These are phyloP conservation scores for Daldinia grandis DNA, from an alignment of 495 filamentous ascomycete species.

Conservation along the genomic window DNA sequence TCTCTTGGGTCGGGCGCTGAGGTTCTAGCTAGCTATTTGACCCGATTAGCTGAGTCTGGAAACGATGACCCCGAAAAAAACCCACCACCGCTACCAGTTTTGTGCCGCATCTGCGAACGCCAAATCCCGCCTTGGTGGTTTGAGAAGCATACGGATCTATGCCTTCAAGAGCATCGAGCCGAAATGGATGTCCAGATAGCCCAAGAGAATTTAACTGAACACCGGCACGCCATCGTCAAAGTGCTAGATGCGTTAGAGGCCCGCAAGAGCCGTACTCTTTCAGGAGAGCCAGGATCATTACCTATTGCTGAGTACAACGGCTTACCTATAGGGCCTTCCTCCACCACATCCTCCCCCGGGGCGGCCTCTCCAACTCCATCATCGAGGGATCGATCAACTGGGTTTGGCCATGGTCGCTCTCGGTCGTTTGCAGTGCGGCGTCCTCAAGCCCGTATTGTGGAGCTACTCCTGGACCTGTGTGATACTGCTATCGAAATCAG, in stretches of 20 bases:
- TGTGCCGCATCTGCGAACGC: slow-evolving; percentile 97
- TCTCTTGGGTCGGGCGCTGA: slow-evolving; percentile 94
- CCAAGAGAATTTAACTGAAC: slow-evolving; percentile 91
- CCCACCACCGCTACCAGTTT: slow-evolving; percentile 85
- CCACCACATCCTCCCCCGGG: slow-evolving; percentile 65
- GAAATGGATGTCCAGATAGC: slow-evolving; percentile 97
- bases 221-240: slow-evolving; percentile 94
- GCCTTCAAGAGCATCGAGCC: slow-evolving; percentile 92
- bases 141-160: slow-evolving; percentile 96
- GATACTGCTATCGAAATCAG: slow-evolving; percentile 96
- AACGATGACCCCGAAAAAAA: slow-evolving; percentile 81
- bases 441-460: slow-evolving; percentile 89
- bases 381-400: slow-evolving; percentile 82
- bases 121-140: slow-evolving; percentile 99
- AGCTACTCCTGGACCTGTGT: slow-evolving; percentile 92
- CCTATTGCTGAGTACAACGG: slow-evolving; percentile 90
- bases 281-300: slow-evolving; percentile 63
- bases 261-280: slow-evolving; percentile 71
- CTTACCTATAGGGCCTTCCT: slow-evolving; percentile 81
- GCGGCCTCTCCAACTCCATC: slow-evolving; percentile 72
- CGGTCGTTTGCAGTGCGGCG: slow-evolving; percentile 87
- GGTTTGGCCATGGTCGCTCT: slow-evolving; percentile 75
- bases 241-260: slow-evolving; percentile 92
- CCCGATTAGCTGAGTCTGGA: slow-evolving; percentile 84
- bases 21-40: slow-evolving; percentile 92